A percentile compares a stretch with the other conserved stretches of the same genome.
Conservation (phyloP, 345 rosid species). For the Brassica incana region DNA sequence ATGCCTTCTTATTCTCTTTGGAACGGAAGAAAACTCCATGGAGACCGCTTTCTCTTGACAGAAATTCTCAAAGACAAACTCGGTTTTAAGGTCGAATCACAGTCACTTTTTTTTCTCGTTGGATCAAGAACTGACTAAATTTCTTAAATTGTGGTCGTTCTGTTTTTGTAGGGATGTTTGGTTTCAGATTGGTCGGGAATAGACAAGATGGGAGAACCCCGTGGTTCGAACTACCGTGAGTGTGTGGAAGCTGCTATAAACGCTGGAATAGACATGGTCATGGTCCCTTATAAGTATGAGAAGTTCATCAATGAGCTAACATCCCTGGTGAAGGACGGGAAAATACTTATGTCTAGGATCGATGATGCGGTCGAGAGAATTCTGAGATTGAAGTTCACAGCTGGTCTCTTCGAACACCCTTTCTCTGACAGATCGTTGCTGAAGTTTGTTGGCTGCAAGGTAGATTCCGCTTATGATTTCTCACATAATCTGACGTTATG, state of each 20-base stretch:
- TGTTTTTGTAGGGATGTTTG: conserved; percentile 59
- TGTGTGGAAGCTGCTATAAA: conserved; percentile 59
- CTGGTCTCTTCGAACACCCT: conserved; percentile 76
- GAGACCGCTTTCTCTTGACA: conserved; percentile 63
- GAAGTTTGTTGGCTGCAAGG: conserved; percentile 69
- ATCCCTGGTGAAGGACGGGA: conserved; percentile 58
- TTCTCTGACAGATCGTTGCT: conserved; percentile 66
- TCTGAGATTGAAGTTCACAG: conserved; percentile 73
- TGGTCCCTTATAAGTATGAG: conserved; percentile 58
- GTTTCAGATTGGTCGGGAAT: conserved; percentile 79
- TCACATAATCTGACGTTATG: background rate
- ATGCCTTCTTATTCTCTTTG: conserved; percentile 87
- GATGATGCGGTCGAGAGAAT: conserved; percentile 79
- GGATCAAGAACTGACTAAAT: background rate
- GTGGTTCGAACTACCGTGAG: conserved; percentile 63
- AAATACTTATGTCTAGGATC: conserved; percentile 59
- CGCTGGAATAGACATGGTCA: conserved; percentile 88
- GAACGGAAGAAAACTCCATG: conserved; percentile 69
- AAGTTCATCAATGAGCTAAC: conserved; percentile 49
- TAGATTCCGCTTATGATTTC: background rate
- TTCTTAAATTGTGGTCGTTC: background rate
- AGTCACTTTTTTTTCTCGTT: background rate
- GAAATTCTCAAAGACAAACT: conserved; percentile 67
- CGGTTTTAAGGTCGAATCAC: conserved; percentile 59
- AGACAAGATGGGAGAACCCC: conserved; percentile 54